Evolutionary conservation across 1,284 basidiomycete genomes (phyloP), one percentile per base, ranked within the genome.

Genomic region (Pisolithus thermaeus): DNA sequence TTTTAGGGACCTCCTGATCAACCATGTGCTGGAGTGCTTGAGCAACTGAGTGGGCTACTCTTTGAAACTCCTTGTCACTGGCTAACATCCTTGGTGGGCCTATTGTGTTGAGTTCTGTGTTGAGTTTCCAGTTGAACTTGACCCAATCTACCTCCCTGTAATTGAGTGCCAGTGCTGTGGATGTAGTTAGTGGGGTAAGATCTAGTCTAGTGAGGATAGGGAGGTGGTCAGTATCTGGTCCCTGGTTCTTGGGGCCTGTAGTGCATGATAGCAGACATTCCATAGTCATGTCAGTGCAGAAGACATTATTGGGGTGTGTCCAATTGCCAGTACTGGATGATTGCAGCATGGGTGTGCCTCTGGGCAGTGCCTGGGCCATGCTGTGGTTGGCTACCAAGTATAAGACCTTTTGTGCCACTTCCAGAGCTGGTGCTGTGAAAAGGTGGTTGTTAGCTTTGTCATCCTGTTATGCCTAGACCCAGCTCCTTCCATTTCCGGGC

Each of bases 391-490:
- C 45, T 0, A 56, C 37, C 0, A 56, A 46, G 7, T 47, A n/a
- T 0, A 58, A 16, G 0, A 56, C 46, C 0, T 45, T 47, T 40
- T 54, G 37, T 0, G 51, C 12, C 1, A 6, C 6, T 0, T 41
- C 18, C 0, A 54, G 47, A 4, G 41, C 22, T 42, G 41, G 2
- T 3, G 1, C 23, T 1, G 63, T 67, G 50, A 69, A 70, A 0
- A 75, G 65, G 20, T 72, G 71, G 0, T 37, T 3, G 51, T 74
- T 72, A 0, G 41, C 1, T 0, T 58, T 51, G n/a, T 77, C 74
- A 3, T 42, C 40, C 75, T n/a, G n/a, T n/a, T n/a, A n/a, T n/a
- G n/a, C n/a, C n/a, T n/a, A n/a, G n/a, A n/a, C n/a, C n/a, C n/a
- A n/a, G n/a, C n/a, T n/a, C n/a, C n/a, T n/a, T n/a, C n/a, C n/a